Percentiles rank a stretch among this genome's conserved stretches.
These are phyloP conservation scores for Gloeostereum incarnatum DNA, from an alignment of 768 basidiomycete genomes.

Conservation along the genomic window DNA sequence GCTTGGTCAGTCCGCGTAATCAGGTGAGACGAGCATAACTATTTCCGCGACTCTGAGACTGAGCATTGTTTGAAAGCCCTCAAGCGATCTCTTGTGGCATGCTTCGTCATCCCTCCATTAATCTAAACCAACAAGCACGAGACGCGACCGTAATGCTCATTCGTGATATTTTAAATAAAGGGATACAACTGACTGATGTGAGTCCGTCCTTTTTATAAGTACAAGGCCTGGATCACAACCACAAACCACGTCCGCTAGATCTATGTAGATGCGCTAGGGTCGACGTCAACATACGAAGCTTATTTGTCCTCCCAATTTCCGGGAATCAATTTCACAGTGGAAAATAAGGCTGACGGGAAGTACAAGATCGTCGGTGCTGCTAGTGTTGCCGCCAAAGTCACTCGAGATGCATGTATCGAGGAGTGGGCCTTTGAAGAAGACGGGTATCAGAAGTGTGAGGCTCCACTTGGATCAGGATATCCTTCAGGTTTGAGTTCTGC, in stretches of 20 bases:
- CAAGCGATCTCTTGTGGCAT: conserved; percentile 89
- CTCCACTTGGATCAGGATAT: conserved; percentile 74
- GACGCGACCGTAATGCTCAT: conserved; percentile 89
- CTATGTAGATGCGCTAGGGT: conserved; percentile 92
- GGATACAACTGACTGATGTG: conserved; percentile 78
- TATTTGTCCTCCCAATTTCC: conserved; percentile 79
- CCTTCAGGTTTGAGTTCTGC: conserved; percentile 63
- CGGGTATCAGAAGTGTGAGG: conserved; percentile 19
- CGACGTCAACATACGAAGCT: conserved; percentile 74
- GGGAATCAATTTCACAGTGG: conserved; percentile 79
- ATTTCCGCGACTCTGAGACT: conserved; percentile 5
- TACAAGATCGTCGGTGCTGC: conserved; percentile 97
- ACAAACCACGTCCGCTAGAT: conserved; percentile 37
- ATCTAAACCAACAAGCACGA: conserved; percentile 83
- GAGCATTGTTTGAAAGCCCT: conserved; percentile 50
- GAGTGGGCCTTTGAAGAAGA: conserved; percentile 74
- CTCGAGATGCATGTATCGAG: conserved; percentile 84
- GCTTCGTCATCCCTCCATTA: conserved; percentile 74
- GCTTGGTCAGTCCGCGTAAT: conserved; percentile 81
- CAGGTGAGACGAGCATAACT: conserved; percentile 27
- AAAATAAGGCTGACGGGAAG: conserved; percentile 88
- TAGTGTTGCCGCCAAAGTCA: conserved; percentile 97
- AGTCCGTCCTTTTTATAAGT: too few species aligned
- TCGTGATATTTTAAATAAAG: conserved; percentile 70
- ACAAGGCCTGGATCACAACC: not conserved